Evolutionary conservation across 2,329 filamentous ascomycete genomes (phyloP).

Genomic region (Zymoseptoria pseudotritici): DNA sequence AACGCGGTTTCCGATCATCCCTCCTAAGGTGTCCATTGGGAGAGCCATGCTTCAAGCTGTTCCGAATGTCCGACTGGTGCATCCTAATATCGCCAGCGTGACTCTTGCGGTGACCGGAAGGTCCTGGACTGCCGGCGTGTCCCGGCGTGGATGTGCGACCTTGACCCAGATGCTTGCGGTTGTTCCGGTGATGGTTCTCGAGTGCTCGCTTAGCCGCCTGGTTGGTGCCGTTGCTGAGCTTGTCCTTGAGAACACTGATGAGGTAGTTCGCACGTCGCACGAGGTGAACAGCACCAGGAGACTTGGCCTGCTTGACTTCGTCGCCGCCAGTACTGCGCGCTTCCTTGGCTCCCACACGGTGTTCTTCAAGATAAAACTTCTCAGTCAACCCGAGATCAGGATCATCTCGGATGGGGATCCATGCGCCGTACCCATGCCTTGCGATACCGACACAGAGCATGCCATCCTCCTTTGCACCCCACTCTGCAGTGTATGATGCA

Average conservation of each 20-base stretch:
- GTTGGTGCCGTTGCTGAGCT: conserved; percentile 58
- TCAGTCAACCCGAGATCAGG: conserved; percentile 74
- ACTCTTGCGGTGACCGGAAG: conserved; percentile 34
- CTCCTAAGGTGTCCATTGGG: conserved; percentile 35
- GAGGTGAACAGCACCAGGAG: conserved; percentile 92
- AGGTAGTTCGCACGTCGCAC: conserved; percentile 93
- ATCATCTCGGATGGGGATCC: conserved; percentile 91
- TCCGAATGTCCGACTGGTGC: conserved; percentile 24
- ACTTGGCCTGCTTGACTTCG: conserved; percentile 67
- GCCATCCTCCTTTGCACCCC: conserved; percentile 89
- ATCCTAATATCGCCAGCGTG: conserved; percentile 29
- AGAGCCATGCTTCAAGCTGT: conserved; percentile 33
- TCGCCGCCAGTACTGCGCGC: conserved; percentile 70
- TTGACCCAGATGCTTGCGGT: conserved; percentile 66
- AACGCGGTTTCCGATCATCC: conserved; percentile 45
- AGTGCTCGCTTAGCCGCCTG: conserved; percentile 68
- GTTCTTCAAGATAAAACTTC: conserved; percentile 94
- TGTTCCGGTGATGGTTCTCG: conserved; percentile 91
- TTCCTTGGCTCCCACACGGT: conserved; percentile 96
- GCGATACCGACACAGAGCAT: conserved; percentile 95
- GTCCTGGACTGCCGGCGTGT: conserved; percentile 66
- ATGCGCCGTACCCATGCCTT: conserved; percentile 89
- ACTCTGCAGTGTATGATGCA: conserved; percentile 82
- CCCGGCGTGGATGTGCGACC: conserved; percentile 48
- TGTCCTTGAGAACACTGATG: conserved; percentile 86